Evolutionary conservation across 164 flowering plant species (phyloP).

Genomic region (Magnolia officinalis): DNA sequence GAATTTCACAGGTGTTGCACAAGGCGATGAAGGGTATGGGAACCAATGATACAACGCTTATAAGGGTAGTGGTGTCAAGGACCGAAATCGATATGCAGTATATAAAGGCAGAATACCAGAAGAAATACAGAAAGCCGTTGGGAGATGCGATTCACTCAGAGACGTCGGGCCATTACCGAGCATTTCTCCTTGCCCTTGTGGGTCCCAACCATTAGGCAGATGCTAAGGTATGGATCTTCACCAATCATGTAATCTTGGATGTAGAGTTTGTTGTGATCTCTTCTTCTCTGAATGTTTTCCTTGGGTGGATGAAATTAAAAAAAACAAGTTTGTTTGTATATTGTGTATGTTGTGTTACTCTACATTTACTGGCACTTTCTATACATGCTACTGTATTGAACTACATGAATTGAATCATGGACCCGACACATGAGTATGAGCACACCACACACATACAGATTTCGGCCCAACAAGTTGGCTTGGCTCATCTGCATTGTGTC

Average conservation of each 20-base stretch:
- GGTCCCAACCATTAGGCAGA: conserved; percentile 43
- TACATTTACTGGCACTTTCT: too few species aligned
- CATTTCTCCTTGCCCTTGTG: conserved; percentile 63
- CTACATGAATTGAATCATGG: too few species aligned
- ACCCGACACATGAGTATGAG: too few species aligned
- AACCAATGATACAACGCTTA: conserved; percentile 57
- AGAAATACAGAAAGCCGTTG: conserved; percentile 52
- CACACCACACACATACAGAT: too few species aligned
- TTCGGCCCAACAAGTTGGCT: too few species aligned
- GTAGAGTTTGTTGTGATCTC: background rate
- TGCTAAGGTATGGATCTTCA: background rate
- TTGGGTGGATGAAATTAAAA: too few species aligned
- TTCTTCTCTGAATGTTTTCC: background rate
- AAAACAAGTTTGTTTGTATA: too few species aligned
- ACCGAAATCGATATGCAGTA: conserved; percentile 77
- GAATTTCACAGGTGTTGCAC: conserved; percentile 41
- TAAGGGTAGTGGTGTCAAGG: conserved; percentile 63
- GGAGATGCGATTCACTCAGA: conserved; percentile 63
- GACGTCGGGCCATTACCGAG: conserved; percentile 64
- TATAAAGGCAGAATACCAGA: conserved; percentile 68
- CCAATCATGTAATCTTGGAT: background rate
- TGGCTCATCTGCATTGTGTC: too few species aligned
- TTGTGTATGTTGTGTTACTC: too few species aligned
- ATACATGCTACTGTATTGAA: too few species aligned
- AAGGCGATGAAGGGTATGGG: conserved; percentile 87